These are phyloP conservation scores for Aspergillus caelatus DNA, from an alignment of 2,329 filamentous ascomycete species.

Conservation along the genomic window DNA sequence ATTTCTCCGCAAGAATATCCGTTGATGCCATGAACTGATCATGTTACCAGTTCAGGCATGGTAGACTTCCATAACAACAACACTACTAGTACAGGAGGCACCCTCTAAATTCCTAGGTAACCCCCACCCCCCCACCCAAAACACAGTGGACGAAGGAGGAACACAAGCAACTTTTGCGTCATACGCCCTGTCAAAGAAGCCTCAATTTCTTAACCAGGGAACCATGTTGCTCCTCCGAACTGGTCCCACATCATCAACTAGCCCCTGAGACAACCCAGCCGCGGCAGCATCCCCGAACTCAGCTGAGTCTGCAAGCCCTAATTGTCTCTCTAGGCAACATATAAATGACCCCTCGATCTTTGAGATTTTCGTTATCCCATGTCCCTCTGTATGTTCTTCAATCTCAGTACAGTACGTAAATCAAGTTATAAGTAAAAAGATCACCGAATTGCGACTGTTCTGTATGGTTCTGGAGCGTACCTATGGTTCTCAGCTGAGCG, in stretches of 20 bases:
- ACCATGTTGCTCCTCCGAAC: neutral
- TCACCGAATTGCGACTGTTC: neutral
- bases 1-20: neutral
- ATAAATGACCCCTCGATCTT: neutral
- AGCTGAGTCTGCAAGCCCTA: neutral
- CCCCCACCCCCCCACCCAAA: neutral
- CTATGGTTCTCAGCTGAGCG: too few species aligned
- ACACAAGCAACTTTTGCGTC: neutral
- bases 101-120: neutral
- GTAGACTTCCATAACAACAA: neutral
- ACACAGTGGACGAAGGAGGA: neutral
- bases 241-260: neutral
- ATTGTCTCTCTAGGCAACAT: neutral
- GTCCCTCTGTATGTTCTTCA: neutral
- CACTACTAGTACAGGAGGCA: neutral
- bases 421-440: neutral
- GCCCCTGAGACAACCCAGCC: conserved; percentile 2
- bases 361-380: neutral
- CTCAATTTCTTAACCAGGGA: neutral
- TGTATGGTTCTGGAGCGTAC: too few species aligned
- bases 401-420: neutral
- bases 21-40: neutral
- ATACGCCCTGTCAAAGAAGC: neutral
- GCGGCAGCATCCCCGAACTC: neutral
- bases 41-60: neutral